Evolutionary conservation across 768 basidiomycete species (phyloP), one percentile per base, ranked within the genome.

Genomic region (Tylopilus subfusipes): DNA sequence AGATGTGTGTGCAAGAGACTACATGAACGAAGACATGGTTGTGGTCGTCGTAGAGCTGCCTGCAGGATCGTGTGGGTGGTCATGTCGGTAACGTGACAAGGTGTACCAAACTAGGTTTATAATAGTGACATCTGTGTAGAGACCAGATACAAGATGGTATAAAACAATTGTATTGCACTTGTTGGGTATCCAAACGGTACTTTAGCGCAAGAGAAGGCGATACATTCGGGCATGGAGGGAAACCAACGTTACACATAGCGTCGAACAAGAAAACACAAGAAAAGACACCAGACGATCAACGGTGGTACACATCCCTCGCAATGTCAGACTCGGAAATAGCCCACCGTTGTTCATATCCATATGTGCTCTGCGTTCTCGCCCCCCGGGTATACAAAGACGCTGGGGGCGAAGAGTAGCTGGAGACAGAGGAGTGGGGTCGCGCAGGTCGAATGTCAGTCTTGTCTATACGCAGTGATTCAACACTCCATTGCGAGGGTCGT

Each of bases 281-380:
- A 11, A 48, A 34, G 6, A 50, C 11, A 50, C 11, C 7, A 4
- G 9, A 43, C 7, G 3, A 1, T 66, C 61, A 66, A 51, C 12
- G 36, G 29, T 8, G 58, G 50, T 66, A 62, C 33, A 62, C 10
- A 24, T 64, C 55, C 7, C 27, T 57, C 16, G 36, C 3, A 27
- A 68, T 50, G 21, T 68, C 64, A 19, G 52, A 51, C 43, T 68
- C 65, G 18, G 68, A 62, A 3, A 44, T 33, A 16, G 65, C 63
- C 65, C 67, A 72, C 57, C 69, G 51, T 29, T 31, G 54, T 12
- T 56, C 53, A 48, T 57, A 51, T 8, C 38, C 38, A 38, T 38
- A 38, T n/a, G 39, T 54, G 14, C 33, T 16, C 27, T 38, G 50
- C 39, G 51, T 13, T 14, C 19, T 52, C 10, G 54, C 31, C 22